phyloP scores from a whole-genome alignment of 2,329 filamentous ascomycete species.

The Calonectria naviculata region DNA sequence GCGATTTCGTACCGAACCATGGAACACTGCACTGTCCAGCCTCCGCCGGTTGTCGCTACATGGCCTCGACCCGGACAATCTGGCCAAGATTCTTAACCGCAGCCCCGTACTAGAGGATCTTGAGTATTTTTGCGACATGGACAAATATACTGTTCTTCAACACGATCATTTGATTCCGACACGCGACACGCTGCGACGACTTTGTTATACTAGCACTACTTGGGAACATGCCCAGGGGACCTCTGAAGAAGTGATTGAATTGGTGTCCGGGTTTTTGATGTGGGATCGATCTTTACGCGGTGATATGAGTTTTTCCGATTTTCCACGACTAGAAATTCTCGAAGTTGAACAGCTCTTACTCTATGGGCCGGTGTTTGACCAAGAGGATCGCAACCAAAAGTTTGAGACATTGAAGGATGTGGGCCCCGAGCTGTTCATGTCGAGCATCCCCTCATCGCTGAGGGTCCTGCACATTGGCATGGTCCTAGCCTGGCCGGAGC shows the following conservation, averaged over 20 bases:
- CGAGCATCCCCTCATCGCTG: slow-evolving; percentile 36
- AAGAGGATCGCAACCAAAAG: slow-evolving; percentile 28
- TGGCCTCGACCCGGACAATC: slow-evolving; percentile 38
- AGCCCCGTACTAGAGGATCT: slow-evolving; percentile 40
- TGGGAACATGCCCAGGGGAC: slow-evolving; percentile 37
- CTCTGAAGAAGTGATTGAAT: slow-evolving; percentile 38
- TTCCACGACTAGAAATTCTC: slow-evolving; percentile 39
- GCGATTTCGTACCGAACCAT: slow-evolving; percentile 38
- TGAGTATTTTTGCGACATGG: slow-evolving; percentile 43
- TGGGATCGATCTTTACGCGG: slow-evolving; percentile 39
- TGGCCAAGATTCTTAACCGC: slow-evolving; percentile 38
- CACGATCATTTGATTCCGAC: slow-evolving; percentile 32
- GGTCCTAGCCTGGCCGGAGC: slow-evolving; percentile 41
- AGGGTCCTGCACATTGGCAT: slow-evolving; percentile 39
- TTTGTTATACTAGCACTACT: slow-evolving; percentile 41
- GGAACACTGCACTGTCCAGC: slow-evolving; percentile 36
- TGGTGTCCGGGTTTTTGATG: slow-evolving; percentile 35
- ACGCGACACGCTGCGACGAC: slow-evolving; percentile 31
- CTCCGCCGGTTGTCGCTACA: slow-evolving; percentile 40
- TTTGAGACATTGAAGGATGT: slow-evolving; percentile 32
- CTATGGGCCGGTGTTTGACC: slow-evolving; percentile 39
- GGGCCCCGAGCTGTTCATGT: slow-evolving; percentile 39
- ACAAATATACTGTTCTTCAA: slow-evolving; percentile 41
- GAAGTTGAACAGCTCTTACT: slow-evolving; percentile 42
- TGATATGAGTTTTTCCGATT: slow-evolving; percentile 38